These are phyloP conservation scores for Dendrobium nobile DNA, from an alignment of 106 monocot species.

Conservation along the genomic window DNA sequence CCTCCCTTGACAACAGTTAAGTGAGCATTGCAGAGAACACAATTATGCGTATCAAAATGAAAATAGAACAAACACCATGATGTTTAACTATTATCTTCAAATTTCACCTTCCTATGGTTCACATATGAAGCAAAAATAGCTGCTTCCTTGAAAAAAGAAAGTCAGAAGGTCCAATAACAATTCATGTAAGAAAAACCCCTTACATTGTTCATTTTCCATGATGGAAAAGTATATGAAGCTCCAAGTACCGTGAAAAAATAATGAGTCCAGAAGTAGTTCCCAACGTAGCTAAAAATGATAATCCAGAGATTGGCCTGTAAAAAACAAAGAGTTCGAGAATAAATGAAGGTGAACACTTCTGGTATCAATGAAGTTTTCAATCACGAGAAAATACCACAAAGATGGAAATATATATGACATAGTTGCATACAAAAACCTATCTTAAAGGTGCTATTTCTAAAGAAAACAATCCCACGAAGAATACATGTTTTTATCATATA, in stretches of 20 bases:
- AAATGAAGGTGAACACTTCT: too few species aligned
- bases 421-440: background rate
- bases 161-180: background rate
- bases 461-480: background rate
- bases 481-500: background rate
- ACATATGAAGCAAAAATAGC: background rate
- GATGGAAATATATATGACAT: background rate
- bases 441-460: background rate
- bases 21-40: background rate
- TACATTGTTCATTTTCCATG: slow-evolving; percentile 98
- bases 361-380: background rate
- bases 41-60: background rate
- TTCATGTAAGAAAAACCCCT: slow-evolving; percentile 13
- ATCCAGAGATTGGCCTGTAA: slow-evolving; percentile 98
- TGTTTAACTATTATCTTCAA: background rate
- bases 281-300: slow-evolving; percentile 91
- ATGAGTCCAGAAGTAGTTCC: slow-evolving; percentile 99
- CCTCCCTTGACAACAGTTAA: background rate
- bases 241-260: slow-evolving; percentile 97
- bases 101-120: background rate
- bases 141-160: background rate
- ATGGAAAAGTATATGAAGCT: slow-evolving; percentile 96
- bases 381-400: background rate
- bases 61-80: background rate
- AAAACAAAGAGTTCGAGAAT: slow-evolving; percentile 1